Conservation (phyloP, 768 basidiomycete species). For the Boletus speciosus region DNA sequence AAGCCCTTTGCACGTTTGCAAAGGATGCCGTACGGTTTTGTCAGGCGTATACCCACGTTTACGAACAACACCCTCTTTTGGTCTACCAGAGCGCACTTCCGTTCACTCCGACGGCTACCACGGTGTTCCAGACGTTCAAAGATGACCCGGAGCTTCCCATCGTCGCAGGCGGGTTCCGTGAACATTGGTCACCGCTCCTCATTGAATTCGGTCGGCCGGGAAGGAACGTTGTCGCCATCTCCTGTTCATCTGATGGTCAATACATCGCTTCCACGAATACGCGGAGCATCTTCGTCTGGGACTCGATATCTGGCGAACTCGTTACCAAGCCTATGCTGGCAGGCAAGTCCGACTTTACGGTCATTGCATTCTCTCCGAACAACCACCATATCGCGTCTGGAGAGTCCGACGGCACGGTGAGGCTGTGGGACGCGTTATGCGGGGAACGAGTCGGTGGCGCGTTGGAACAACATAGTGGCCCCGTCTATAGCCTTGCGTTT, state of each 20-base stretch:
- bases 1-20: constrained; percentile 17
- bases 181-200: constrained; percentile 31
- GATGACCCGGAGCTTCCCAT: constrained; percentile 20
- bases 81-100: constrained; percentile 32
- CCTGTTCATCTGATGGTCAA: constrained; percentile 28
- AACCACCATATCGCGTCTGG: constrained; percentile 26
- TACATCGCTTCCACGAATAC: constrained; percentile 27
- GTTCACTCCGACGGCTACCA: constrained; percentile 27
- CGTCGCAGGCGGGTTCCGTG: constrained; percentile 28
- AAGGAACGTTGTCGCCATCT: constrained; percentile 13
- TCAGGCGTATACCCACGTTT: constrained; percentile 28
- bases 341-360: constrained; percentile 9
- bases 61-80: constrained; percentile 32
- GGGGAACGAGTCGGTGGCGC: constrained; percentile 16
- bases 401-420: constrained; percentile 16
- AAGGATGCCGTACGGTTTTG: constrained; percentile 31
- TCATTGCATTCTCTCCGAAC: constrained; percentile 30
- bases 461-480: constrained; percentile 18
- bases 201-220: constrained; percentile 24
- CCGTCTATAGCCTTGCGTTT: constrained; percentile 28
- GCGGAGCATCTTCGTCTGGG: constrained; percentile 22
- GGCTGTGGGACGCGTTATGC: constrained; percentile 26
- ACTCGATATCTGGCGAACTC: constrained; percentile 28
- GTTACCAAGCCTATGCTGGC: constrained; percentile 17
- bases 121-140: constrained; percentile 27